Conservation (phyloP, 768 basidiomycete species). For the Mycena crocata region DNA sequence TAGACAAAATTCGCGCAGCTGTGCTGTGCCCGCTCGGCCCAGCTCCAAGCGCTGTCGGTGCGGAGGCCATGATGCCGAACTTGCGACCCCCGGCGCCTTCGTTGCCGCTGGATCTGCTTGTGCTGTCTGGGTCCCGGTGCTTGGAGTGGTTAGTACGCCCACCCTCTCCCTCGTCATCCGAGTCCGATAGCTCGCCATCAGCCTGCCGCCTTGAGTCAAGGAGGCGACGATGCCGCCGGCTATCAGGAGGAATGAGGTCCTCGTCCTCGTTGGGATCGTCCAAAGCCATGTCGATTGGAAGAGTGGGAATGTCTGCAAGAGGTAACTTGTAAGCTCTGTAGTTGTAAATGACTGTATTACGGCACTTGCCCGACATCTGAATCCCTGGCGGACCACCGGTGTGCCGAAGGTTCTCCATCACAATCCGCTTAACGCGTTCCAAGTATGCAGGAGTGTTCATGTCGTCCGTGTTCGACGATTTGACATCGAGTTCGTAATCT, state of each 20-base stretch:
- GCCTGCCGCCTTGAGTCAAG: slow-evolving; percentile 86
- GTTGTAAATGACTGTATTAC: background rate
- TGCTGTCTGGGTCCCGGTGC: slow-evolving; percentile 66
- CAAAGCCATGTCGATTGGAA: slow-evolving; percentile 86
- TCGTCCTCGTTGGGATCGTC: slow-evolving; percentile 88
- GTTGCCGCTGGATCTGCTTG: slow-evolving; percentile 53
- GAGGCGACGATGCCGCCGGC: slow-evolving; percentile 78
- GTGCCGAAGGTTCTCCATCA: slow-evolving; percentile 90
- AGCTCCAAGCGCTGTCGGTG: slow-evolving; percentile 72
- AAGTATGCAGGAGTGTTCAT: slow-evolving; percentile 94
- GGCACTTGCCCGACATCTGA: slow-evolving; percentile 83
- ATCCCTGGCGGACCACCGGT: slow-evolving; percentile 92
- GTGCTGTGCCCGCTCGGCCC: slow-evolving; percentile 80
- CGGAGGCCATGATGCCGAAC: slow-evolving; percentile 79
- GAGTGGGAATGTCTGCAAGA: slow-evolving; percentile 78
- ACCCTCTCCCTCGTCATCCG: slow-evolving; percentile 96
- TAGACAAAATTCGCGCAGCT: slow-evolving; percentile 57
- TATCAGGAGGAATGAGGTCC: slow-evolving; percentile 82
- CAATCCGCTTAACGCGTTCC: slow-evolving; percentile 91
- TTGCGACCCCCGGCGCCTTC: slow-evolving; percentile 59
- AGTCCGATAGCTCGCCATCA: slow-evolving; percentile 94
- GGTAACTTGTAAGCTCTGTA: background rate
- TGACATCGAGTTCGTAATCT: slow-evolving; percentile 95
- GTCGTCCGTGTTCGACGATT: slow-evolving; percentile 94
- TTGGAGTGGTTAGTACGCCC: slow-evolving; percentile 77